Evolutionary conservation across 2,329 filamentous ascomycete species (phyloP).

Genomic region (Aspergillus sp.): DNA sequence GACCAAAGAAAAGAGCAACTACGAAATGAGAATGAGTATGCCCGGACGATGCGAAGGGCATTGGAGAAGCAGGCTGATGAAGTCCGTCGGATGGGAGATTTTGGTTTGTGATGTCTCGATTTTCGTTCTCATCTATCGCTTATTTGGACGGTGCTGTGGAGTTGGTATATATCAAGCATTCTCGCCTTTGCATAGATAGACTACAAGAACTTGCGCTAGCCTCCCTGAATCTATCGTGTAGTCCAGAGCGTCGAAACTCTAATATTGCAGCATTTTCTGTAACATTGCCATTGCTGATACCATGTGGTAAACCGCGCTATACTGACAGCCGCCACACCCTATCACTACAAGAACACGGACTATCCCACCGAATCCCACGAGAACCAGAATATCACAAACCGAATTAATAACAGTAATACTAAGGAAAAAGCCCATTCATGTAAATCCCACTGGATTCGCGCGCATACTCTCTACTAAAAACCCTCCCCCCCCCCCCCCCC

Average conservation of each 20-base stretch:
- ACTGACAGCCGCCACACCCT: background rate
- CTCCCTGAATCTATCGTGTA: too few relatives aligned
- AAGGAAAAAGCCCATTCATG: background rate
- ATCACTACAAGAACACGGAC: background rate
- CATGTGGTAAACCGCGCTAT: too few relatives aligned
- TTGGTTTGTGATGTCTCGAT: constrained; percentile 8
- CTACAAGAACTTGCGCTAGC: too few relatives aligned
- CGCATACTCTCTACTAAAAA: background rate
- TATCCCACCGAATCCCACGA: background rate
- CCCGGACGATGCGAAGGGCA: constrained; percentile 65
- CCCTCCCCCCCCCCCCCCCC: background rate
- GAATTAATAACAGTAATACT: background rate
- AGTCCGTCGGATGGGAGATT: constrained; percentile 59
- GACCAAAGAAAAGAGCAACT: constrained; percentile 26
- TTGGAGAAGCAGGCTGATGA: constrained; percentile 74
- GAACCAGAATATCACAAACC: background rate
- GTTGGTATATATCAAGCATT: too few relatives aligned
- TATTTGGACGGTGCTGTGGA: too few relatives aligned
- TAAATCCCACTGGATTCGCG: background rate
- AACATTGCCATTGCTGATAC: too few relatives aligned
- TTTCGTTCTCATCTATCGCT: too few relatives aligned
- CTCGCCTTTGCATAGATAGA: too few relatives aligned
- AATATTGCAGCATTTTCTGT: too few relatives aligned
- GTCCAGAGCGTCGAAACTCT: too few relatives aligned
- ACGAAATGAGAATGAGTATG: constrained; percentile 49